A percentile compares a stretch with the other conserved stretches of the same genome.
Evolutionary conservation across 2,329 filamentous ascomycete genomes (phyloP).

Genomic region (Elsinoe perseae): DNA sequence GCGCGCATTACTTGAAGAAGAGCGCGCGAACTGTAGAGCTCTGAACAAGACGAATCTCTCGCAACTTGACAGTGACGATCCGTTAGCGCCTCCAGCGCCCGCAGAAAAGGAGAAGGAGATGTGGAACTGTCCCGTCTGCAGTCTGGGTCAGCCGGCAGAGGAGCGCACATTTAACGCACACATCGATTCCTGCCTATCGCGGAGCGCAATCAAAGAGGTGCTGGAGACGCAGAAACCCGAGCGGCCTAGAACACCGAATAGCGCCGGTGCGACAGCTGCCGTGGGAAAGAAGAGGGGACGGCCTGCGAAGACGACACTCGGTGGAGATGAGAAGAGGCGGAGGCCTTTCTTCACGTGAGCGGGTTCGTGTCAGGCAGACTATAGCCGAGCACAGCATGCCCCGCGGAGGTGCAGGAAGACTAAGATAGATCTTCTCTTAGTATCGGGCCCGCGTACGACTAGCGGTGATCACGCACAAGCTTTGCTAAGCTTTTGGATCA

Average conservation of each 20-base stretch:
- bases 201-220: constrained; percentile 75
- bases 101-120: constrained; percentile 35
- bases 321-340: not conserved
- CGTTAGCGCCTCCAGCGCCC: constrained; percentile 19
- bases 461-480: not conserved
- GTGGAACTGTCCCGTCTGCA: constrained; percentile 87
- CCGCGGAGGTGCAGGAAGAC: not conserved
- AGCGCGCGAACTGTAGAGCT: constrained; percentile 19
- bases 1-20: constrained; percentile 28
- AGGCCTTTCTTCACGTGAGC: constrained; percentile 12
- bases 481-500: constrained; percentile 4
- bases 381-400: not conserved
- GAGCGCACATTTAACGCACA: constrained; percentile 81
- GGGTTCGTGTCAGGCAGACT: not conserved
- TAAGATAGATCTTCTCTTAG: not conserved
- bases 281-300: constrained; percentile 25
- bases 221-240: constrained; percentile 47
- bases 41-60: constrained; percentile 21
- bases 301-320: constrained; percentile 5
- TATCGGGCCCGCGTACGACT: not conserved
- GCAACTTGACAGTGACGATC: constrained; percentile 17
- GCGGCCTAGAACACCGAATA: constrained; percentile 15
- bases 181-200: constrained; percentile 83
- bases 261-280: constrained; percentile 15
- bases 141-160: constrained; percentile 63